A percentile compares a stretch with the other conserved stretches of the same genome.
These are phyloP conservation scores for Echites panduratus DNA, from an alignment of 257 asterid genomes.

Conservation along the genomic window DNA sequence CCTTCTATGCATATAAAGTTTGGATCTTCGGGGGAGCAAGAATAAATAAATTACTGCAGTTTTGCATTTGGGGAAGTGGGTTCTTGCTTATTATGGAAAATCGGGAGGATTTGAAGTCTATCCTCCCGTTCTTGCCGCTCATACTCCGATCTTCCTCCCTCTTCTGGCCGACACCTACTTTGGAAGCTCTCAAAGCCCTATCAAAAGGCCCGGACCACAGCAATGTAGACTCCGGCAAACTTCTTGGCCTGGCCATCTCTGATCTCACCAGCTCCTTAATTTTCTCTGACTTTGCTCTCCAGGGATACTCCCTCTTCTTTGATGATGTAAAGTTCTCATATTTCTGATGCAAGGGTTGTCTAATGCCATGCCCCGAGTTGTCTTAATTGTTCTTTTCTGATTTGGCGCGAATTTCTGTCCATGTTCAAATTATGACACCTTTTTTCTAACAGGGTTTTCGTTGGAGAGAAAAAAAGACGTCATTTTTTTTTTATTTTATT, in stretches of 20 bases:
- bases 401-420: not conserved
- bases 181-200: slow-evolving; percentile 66
- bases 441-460: not conserved
- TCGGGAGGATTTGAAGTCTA: slow-evolving; percentile 32
- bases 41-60: not conserved
- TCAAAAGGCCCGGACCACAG: slow-evolving; percentile 66
- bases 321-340: slow-evolving; percentile 49
- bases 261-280: slow-evolving; percentile 48
- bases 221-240: slow-evolving; percentile 61
- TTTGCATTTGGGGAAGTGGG: not conserved
- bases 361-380: not conserved
- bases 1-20: not conserved
- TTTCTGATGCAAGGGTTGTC: not conserved
- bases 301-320: slow-evolving; percentile 65
- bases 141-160: slow-evolving; percentile 49
- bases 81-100: slow-evolving; percentile 6
- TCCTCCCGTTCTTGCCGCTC: slow-evolving; percentile 56
- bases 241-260: slow-evolving; percentile 54
- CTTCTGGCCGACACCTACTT: slow-evolving; percentile 60
- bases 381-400: not conserved
- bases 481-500: slow-evolving; percentile 1
- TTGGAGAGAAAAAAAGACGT: not conserved
- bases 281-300: slow-evolving; percentile 36
- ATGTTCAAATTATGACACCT: not conserved
- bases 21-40: not conserved